Evolutionary conservation across 2,329 filamentous ascomycete species (phyloP).

Genomic region (Trichophyton schoenleinii): DNA sequence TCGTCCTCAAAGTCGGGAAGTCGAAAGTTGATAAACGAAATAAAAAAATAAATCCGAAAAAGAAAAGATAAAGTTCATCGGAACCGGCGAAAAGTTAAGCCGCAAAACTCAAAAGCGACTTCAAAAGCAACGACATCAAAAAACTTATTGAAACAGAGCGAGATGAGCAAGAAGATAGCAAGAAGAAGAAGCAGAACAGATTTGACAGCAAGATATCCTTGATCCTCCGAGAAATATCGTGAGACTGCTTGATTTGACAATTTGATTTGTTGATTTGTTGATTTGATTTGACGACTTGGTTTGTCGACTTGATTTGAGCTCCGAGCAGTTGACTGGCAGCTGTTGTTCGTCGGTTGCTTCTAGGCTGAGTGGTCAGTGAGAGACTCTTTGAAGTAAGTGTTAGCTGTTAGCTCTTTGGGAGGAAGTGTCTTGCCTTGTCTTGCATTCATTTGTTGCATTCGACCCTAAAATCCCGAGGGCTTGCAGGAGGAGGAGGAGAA

Average conservation of each 20-base stretch:
- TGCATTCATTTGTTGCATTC: too few species aligned
- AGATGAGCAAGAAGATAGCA: neutral
- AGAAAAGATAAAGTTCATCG: slow-evolving; percentile 3
- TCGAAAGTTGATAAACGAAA: neutral
- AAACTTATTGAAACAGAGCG: neutral
- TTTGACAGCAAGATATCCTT: neutral
- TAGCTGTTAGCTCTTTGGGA: too few species aligned
- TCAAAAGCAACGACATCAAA: neutral
- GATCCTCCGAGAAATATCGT: neutral
- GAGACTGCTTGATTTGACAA: neutral
- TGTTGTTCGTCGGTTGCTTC: neutral
- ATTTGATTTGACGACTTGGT: too few species aligned
- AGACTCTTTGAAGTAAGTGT: neutral
- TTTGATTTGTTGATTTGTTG: too few species aligned
- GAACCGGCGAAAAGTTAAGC: slow-evolving; percentile 5
- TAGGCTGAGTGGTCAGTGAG: neutral
- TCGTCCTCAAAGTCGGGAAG: too few species aligned
- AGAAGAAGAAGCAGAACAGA: neutral
- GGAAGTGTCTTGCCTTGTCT: too few species aligned
- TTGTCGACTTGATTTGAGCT: too few species aligned
- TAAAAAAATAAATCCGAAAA: neutral
- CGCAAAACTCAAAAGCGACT: slow-evolving; percentile 7
- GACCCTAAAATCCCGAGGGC: neutral
- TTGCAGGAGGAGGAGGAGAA: neutral
- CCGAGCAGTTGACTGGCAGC: neutral